A percentile compares a stretch with the other conserved stretches of the same genome.
These are phyloP conservation scores for Carallia pectinifolia DNA, from an alignment of 345 rosid genomes.

Conservation along the genomic window DNA sequence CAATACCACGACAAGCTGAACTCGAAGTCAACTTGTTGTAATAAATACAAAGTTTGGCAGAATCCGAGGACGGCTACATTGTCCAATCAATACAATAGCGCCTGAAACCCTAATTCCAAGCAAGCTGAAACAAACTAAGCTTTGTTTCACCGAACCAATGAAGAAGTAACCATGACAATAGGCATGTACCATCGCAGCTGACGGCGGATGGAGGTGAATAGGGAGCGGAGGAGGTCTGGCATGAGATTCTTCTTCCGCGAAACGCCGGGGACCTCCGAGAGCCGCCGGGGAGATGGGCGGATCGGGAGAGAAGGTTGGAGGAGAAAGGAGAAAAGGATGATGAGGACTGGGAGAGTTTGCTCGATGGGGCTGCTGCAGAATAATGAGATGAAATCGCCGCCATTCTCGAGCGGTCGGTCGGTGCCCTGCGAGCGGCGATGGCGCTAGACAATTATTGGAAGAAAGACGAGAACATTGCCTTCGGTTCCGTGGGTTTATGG, in stretches of 20 bases:
- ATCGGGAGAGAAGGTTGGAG: conserved; percentile 28
- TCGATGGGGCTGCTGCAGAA: conserved; percentile 32
- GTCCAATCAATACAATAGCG: background rate
- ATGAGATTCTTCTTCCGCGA: conserved; percentile 39
- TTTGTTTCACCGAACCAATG: too few species aligned
- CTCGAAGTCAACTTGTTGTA: too few species aligned
- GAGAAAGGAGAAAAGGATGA: conserved; percentile 42
- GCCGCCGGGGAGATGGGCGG: conserved; percentile 24
- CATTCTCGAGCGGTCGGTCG: conserved; percentile 29
- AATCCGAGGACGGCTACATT: too few species aligned
- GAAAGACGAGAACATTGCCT: too few species aligned
- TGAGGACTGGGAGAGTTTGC: conserved; percentile 27
- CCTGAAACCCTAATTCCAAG: conserved; percentile 22
- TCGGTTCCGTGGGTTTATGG: too few species aligned
- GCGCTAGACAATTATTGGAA: too few species aligned
- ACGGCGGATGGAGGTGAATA: conserved; percentile 47
- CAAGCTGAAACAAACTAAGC: background rate
- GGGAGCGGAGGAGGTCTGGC: conserved; percentile 55
- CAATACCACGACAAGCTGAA: background rate
- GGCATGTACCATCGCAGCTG: conserved; percentile 40
- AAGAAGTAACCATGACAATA: background rate
- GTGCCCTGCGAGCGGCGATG: too few species aligned
- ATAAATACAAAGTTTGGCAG: too few species aligned
- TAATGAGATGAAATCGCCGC: conserved; percentile 62
- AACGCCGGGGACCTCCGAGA: conserved; percentile 10